A percentile compares a stretch with the other conserved stretches of the same genome.
phyloP scores from a whole-genome alignment of 495 filamentous ascomycete species.

The Aspergillus baeticus region DNA sequence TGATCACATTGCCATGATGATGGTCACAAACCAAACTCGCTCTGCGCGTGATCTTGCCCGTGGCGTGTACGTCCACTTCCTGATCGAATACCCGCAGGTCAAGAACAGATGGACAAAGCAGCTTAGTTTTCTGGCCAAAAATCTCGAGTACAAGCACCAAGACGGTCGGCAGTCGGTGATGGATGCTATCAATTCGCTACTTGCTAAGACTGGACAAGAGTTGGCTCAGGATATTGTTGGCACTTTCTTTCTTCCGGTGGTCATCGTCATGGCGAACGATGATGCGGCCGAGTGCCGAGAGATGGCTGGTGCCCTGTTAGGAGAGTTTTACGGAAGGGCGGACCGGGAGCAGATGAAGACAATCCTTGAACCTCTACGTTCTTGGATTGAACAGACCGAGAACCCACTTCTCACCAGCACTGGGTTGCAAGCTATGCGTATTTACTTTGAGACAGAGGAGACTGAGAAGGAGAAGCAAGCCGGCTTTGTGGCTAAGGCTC shows the following conservation, averaged over 20 bases:
- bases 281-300: constrained; percentile 81
- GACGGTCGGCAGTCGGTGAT: constrained; percentile 88
- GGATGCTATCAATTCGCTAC: constrained; percentile 79
- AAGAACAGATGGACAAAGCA: constrained; percentile 86
- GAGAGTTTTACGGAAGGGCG: constrained; percentile 75
- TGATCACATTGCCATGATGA: constrained; percentile 83
- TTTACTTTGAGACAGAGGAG: constrained; percentile 74
- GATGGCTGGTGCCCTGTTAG: constrained; percentile 76
- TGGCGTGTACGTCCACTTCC: constrained; percentile 87
- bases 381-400: constrained; percentile 74
- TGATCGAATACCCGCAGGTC: constrained; percentile 91
- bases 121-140: constrained; percentile 81
- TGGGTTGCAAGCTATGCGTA: constrained; percentile 74
- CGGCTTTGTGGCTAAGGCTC: constrained; percentile 37
- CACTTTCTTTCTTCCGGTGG: constrained; percentile 81
- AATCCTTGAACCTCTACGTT: constrained; percentile 65
- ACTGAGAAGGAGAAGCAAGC: constrained; percentile 63
- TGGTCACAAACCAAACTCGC: constrained; percentile 92
- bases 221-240: constrained; percentile 77
- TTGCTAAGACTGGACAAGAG: constrained; percentile 77
- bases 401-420: constrained; percentile 68
- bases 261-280: constrained; percentile 84
- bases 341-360: constrained; percentile 67
- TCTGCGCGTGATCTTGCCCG: constrained; percentile 82
- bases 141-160: constrained; percentile 84